Base-by-base conservation (phyloP, 805 yeast genomes). In the Sungouiozyma intestinalis region DNA sequence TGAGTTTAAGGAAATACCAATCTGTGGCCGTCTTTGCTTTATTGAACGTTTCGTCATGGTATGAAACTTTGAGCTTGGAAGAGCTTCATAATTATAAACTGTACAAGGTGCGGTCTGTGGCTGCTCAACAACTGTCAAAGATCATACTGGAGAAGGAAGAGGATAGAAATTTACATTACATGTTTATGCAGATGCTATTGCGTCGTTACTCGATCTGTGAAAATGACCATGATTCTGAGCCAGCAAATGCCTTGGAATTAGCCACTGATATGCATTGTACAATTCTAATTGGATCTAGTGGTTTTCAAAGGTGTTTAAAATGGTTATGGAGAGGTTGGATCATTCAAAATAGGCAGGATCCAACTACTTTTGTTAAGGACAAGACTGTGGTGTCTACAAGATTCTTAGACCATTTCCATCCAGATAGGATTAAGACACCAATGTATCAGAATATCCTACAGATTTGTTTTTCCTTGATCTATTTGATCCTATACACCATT, bases 321-420 rank as follows among this genome's bases (percentile, higher is more conserved):
- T 86, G 95, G 94, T 62, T 86, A 39, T 86, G 96, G 96, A 68
- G 88, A 43, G 96, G 96, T 21, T 85, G 95, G 94, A 83, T 86
- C 47, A 71, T 83, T 40, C 95, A 85, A 62, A 74, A 81, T 17
- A 74, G 78, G 11, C 60, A 58, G 13, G 85, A 85, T 55, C 85
- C 92, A 4, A 71, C 74, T 18, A 76, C 78, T 14, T 86, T 81
- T 52, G 79, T 76, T 19, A 54, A 79, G 43, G 85, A 81, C 58
- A 73, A 70, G 46, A 77, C 77, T 0, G 73, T 79, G 13, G 68
- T 77, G 1, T 75, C 78, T 18, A 65, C 77, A 3, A 65, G 69
- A 13, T 65, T 83, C 45, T 48, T 62, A 41, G 60, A 72, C 2
- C 96, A 86, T 61, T 85, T 84, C 51, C 78, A 81, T 50, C 90